Conservation (phyloP, 164 flowering plant genomes). For the Euptelea pleiosperma region DNA sequence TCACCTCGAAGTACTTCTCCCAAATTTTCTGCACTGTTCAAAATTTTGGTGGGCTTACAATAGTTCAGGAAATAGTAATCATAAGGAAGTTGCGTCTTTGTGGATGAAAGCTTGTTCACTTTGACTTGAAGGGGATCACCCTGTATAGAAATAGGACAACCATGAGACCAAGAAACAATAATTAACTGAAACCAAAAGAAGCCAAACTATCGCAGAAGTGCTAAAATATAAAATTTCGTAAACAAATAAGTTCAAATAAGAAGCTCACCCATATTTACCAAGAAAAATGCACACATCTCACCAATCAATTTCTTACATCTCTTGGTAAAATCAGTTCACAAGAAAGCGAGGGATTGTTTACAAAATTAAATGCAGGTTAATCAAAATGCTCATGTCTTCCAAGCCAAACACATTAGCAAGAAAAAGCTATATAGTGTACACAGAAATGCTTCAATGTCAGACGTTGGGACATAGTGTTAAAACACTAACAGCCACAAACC, state of each 20-base stretch:
- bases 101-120: slow-evolving; percentile 67
- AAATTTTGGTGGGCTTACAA: slow-evolving; percentile 45
- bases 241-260: not conserved
- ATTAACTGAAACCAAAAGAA: slow-evolving; percentile 1
- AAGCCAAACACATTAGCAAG: not conserved
- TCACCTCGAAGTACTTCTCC: slow-evolving; percentile 76
- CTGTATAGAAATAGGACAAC: slow-evolving; percentile 21
- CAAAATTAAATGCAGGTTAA: not conserved
- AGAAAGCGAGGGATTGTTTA: not conserved
- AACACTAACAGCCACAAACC: too few species aligned
- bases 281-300: not conserved
- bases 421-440: too few species aligned
- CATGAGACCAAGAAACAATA: slow-evolving; percentile 3
- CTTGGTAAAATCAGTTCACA: too few species aligned
- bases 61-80: slow-evolving; percentile 52
- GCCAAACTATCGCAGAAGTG: not conserved
- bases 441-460: too few species aligned
- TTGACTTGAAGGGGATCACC: slow-evolving; percentile 52
- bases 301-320: too few species aligned
- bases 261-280: not conserved
- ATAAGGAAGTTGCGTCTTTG: slow-evolving; percentile 64
- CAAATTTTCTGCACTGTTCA: slow-evolving; percentile 56
- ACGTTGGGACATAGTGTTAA: too few species aligned
- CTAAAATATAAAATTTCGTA: not conserved
- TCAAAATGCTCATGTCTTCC: not conserved